phyloP scores from a whole-genome alignment of 2,329 filamentous ascomycete genomes.

The Venturia asperata region DNA sequence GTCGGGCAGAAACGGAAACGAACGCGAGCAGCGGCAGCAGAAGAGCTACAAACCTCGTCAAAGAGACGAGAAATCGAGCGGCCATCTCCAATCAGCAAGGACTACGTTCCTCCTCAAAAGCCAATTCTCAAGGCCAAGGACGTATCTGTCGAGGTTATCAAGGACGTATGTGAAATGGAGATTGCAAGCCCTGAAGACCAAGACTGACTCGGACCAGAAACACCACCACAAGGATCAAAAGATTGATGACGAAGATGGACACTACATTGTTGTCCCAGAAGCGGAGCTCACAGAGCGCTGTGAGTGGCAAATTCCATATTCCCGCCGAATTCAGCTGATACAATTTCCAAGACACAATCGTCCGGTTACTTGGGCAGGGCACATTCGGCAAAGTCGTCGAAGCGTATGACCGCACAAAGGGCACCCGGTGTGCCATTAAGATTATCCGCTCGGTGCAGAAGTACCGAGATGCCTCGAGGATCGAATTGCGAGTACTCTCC shows the following conservation, averaged over 20 bases:
- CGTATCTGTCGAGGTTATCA: conserved; percentile 50
- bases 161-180: conserved; percentile 46
- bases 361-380: conserved; percentile 85
- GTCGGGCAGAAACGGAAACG: conserved; percentile 88
- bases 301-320: conserved; percentile 43
- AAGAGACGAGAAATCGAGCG: conserved; percentile 61
- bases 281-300: conserved; percentile 82
- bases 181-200: neutral
- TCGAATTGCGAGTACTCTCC: conserved; percentile 86
- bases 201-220: conserved; percentile 32
- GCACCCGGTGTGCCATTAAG: conserved; percentile 85
- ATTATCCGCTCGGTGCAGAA: conserved; percentile 98
- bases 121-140: conserved; percentile 81
- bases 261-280: conserved; percentile 89
- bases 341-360: conserved; percentile 63
- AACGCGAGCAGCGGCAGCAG: conserved; percentile 71
- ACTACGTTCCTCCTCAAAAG: conserved; percentile 76
- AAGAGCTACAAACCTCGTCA: conserved; percentile 59
- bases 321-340: conserved; percentile 20
- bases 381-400: conserved; percentile 98
- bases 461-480: conserved; percentile 90
- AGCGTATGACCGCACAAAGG: conserved; percentile 70
- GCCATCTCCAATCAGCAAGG: conserved; percentile 54
- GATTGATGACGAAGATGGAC: conserved; percentile 92
- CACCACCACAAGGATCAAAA: conserved; percentile 53